Conservation (phyloP, 2,329 filamentous ascomycete genomes). For the Exophiala alcalophila region DNA sequence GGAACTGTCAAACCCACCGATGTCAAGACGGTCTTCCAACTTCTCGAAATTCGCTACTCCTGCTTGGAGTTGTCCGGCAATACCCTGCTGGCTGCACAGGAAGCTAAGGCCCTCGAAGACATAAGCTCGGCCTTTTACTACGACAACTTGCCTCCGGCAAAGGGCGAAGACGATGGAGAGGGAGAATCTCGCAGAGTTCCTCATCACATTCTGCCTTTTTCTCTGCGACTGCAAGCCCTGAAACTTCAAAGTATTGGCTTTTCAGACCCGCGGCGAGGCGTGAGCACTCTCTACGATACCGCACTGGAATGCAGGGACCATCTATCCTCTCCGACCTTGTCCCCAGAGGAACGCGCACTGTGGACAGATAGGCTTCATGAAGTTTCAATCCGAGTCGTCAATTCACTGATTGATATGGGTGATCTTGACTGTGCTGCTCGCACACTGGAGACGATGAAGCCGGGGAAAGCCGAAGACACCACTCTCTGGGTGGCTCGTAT, state of each 20-base stretch:
- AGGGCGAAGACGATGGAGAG: conserved; percentile 40
- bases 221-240: conserved; percentile 76
- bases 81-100: conserved; percentile 63
- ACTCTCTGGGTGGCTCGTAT: conserved; percentile 38
- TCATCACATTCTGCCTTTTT: conserved; percentile 79
- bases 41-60: conserved; percentile 77
- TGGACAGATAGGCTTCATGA: conserved; percentile 75
- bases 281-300: conserved; percentile 89
- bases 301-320: conserved; percentile 70
- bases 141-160: conserved; percentile 27
- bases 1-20: conserved; percentile 48
- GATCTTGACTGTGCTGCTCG: conserved; percentile 75
- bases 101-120: conserved; percentile 62
- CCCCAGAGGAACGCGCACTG: conserved; percentile 56
- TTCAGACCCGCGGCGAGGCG: conserved; percentile 74
- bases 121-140: conserved; percentile 56
- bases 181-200: conserved; percentile 64
- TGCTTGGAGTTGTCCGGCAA: conserved; percentile 78
- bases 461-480: conserved; percentile 31
- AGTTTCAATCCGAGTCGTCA: conserved; percentile 63
- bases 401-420: conserved; percentile 63
- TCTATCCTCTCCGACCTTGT: conserved; percentile 51
- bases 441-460: conserved; percentile 63
- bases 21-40: conserved; percentile 64
- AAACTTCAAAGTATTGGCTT: conserved; percentile 83